Evolutionary conservation across 2,329 filamentous ascomycete species (phyloP), one percentile per base, ranked within the genome.

Genomic region (Aspergillus latus): DNA sequence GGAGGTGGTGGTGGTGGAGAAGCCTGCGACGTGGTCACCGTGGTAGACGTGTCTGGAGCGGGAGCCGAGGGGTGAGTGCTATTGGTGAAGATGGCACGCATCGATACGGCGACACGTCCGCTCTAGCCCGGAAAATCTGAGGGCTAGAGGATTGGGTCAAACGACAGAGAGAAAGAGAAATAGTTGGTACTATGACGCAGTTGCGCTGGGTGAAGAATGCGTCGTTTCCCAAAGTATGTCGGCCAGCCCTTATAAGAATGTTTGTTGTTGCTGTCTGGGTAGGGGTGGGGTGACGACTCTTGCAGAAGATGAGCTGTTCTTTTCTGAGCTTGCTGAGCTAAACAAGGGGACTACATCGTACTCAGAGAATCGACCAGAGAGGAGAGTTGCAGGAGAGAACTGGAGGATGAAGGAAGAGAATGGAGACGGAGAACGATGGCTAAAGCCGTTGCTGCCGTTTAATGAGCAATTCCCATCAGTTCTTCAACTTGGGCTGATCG

Each of bases 31-130:
- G 65, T 66, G 49, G 65, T 52, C 51, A 60, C 59, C 54, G 68
- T 66, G 52, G 68, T 62, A 54, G 63, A 49, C 53, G 54, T 64
- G 64, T 65, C 61, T 60, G 62, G 39, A 58, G 47, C 58, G 54
- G 64, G 54, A 55, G 65, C 64, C 57, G 67, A 59, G 55, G 66
- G 59, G 58, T 64, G 67, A 65, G 65, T 66, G 61, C 64, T 59
- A 51, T 21, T 21, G 21, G 60, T 59, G 54, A 66, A 67, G 64
- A 72, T 67, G 63, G 71, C 67, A 68, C 70, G 71, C 71, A 74
- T 74, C 68, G 70, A 66, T 63, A 65, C 52, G 58, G 61, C 58
- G 58, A 58, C 61, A 55, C 60, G 58, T 58, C 59, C 58, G 61
- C 59, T 63, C 62, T 61, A 64, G 59, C 53, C 55, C 60, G 57